Percentiles rank a stretch among this genome's conserved stretches.
These are phyloP conservation scores for Anthoceros angustus DNA, from an alignment of 225 moss, liverwort and hornwort genomes.

Conservation along the genomic window DNA sequence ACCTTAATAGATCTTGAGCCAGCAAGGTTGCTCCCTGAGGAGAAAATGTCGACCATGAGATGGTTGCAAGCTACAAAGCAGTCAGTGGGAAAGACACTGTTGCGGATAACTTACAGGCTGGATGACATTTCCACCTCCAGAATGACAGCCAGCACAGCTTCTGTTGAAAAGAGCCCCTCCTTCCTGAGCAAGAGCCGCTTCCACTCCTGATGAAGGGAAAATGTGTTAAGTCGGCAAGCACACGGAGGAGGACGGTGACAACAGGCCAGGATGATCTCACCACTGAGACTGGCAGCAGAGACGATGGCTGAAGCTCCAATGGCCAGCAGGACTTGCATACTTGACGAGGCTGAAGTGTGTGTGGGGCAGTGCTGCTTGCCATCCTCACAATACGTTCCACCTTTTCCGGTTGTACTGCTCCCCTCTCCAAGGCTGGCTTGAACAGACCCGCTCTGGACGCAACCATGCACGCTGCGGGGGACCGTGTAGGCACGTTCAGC, in stretches of 20 bases:
- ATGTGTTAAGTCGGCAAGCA: not conserved
- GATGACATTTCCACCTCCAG: slow-evolving; percentile 79
- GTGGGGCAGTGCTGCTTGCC: not conserved
- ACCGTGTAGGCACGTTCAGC: no score
- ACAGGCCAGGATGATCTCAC: not conserved
- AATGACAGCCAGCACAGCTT: slow-evolving; percentile 72
- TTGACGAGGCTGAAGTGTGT: not conserved
- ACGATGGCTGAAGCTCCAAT: not conserved
- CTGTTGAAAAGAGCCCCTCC: slow-evolving; percentile 34
- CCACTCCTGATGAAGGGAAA: slow-evolving; percentile 10
- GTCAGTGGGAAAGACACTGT: not conserved
- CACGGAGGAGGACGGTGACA: not conserved
- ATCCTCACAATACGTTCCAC: not conserved
- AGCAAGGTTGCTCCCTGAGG: slow-evolving; percentile 50
- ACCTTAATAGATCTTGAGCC: slow-evolving; percentile 71
- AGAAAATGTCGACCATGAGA: not conserved
- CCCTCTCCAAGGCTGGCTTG: no score
- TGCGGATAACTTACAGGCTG: slow-evolving; percentile 49
- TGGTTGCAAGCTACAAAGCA: not conserved
- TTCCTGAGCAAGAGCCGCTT: slow-evolving; percentile 30
- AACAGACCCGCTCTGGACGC: no score
- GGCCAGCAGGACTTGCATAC: not conserved
- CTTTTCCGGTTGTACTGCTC: no score
- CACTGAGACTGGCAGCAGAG: not conserved
- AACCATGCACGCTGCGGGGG: no score